phyloP scores from a whole-genome alignment of 768 basidiomycete genomes.

The Lentinula lateritia region DNA sequence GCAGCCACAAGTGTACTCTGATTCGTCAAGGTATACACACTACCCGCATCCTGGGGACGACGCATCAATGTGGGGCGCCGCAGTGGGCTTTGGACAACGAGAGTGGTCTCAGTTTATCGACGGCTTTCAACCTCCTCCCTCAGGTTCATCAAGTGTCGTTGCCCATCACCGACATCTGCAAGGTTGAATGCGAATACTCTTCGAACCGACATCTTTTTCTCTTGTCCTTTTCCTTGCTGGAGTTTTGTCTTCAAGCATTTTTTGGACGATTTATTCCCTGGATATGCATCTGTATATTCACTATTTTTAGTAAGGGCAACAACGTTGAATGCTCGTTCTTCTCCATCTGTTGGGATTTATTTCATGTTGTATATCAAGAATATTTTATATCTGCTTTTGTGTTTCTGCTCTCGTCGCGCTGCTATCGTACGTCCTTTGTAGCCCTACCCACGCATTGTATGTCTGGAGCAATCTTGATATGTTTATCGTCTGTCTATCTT shows the following conservation, averaged over 20 bases:
- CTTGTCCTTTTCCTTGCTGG: not conserved
- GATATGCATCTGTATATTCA: not conserved
- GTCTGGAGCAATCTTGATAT: not conserved
- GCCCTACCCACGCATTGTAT: not conserved
- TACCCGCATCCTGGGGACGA: conserved; percentile 57
- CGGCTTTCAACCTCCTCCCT: conserved; percentile 43
- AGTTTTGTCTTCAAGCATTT: not conserved
- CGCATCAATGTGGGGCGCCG: conserved; percentile 67
- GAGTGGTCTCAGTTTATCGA: conserved; percentile 70
- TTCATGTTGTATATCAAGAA: not conserved
- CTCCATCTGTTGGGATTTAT: not conserved
- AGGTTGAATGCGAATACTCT: not conserved
- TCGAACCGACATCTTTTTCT: not conserved
- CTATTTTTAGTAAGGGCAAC: too few species aligned
- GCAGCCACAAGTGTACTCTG: conserved; percentile 31
- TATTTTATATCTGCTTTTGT: not conserved
- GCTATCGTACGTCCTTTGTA: not conserved
- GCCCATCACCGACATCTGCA: conserved; percentile 5
- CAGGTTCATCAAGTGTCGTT: not conserved
- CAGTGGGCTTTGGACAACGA: conserved; percentile 67
- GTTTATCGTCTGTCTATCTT: not conserved
- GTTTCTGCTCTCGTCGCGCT: not conserved
- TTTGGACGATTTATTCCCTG: not conserved
- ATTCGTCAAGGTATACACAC: conserved; percentile 33
- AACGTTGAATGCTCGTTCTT: not conserved